Base-by-base conservation (phyloP, 2,329 filamentous ascomycete genomes). In the Cercospora beticola region DNA sequence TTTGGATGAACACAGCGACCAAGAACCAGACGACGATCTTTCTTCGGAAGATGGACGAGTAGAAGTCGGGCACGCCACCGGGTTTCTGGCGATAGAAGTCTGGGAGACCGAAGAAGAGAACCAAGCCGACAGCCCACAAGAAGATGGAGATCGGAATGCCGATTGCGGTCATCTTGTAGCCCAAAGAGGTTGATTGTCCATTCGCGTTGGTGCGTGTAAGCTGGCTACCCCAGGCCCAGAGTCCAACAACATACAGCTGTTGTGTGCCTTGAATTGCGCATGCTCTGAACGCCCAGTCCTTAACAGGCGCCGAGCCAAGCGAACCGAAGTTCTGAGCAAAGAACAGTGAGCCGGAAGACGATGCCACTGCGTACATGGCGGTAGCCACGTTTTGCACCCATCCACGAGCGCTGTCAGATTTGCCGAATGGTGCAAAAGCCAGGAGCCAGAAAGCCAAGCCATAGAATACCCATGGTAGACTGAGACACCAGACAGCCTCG, bases 11-110 rank as follows among this genome's bases (percentile, higher is more conserved):
- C 52, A 90, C 86, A 3, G 86, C 84, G 67, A 88, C 79, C 77
- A 90, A 87, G 80, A 89, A 90, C 88, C 88, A 90, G 12, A 89
- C 81, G 56, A 90, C 85, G 68, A 90, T 87, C 78, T 89, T 89
- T 68, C 89, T 85, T 58, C 87, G 83, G 70, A 86, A 82, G 7
- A 90, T 82, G 2, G 87, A 86, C 64, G 81, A 83, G 79, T 90
- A 90, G 81, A 91, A 90, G 18, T 86, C 87, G 0, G 89, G 89
- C 1, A 90, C 86, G 57, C 84, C 85, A 68, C 88, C 88, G 0
- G 89, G 89, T 14, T 83, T 80, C 75, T 89, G 87, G 58, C 87
- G 87, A 79, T 91, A 91, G 79, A 88, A 90, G 71, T 86, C 86
- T 5, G 89, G 89, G 8, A 91, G 82, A n/a, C 88, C 88, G 33